Evolutionary conservation across 352 stramenopile species (phyloP).

Genomic region (Salisapilia sapeloensis): DNA sequence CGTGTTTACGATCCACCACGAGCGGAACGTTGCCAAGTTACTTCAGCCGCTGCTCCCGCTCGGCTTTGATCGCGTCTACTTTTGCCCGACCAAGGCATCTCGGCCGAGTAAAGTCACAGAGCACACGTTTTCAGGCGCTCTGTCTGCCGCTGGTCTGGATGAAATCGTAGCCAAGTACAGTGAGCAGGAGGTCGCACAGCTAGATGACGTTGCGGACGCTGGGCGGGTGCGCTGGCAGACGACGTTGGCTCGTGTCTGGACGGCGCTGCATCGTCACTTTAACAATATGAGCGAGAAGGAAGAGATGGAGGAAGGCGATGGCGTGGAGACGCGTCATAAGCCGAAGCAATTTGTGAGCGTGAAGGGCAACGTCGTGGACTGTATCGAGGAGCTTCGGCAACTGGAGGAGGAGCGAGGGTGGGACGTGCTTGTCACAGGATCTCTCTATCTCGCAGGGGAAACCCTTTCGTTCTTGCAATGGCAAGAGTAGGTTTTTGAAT

Average conservation of each 20-base stretch:
- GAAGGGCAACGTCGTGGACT: slow-evolving; percentile 38
- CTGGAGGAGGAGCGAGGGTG: slow-evolving; percentile 10
- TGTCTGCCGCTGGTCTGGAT: slow-evolving; percentile 13
- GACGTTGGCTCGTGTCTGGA: slow-evolving; percentile 36
- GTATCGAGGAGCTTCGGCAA: slow-evolving; percentile 27
- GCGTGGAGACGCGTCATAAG: slow-evolving; percentile 6
- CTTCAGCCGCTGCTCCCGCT: slow-evolving; percentile 37
- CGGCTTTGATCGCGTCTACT: slow-evolving; percentile 61
- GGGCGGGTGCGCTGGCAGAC: slow-evolving; percentile 34
- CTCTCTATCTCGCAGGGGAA: slow-evolving; percentile 55
- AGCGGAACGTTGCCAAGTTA: slow-evolving; percentile 55
- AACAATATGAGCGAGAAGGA: no score
- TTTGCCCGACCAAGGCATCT: slow-evolving; percentile 41
- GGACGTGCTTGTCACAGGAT: slow-evolving; percentile 56
- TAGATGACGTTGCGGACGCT: slow-evolving; percentile 18
- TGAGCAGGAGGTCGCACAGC: slow-evolving; percentile 13
- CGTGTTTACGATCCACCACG: slow-evolving; percentile 73
- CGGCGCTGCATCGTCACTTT: no score
- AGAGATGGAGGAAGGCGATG: slow-evolving; percentile 12
- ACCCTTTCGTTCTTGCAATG: slow-evolving; percentile 39
- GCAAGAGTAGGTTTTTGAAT: no score
- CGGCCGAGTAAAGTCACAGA: slow-evolving; percentile 51
- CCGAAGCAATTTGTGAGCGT: slow-evolving; percentile 11
- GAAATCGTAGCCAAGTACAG: slow-evolving; percentile 24
- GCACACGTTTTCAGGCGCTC: slow-evolving; percentile 43